Percentiles rank a stretch among this genome's conserved stretches.
phyloP scores from a whole-genome alignment of 805 yeast species.

The Phaffomyces antillensis region DNA sequence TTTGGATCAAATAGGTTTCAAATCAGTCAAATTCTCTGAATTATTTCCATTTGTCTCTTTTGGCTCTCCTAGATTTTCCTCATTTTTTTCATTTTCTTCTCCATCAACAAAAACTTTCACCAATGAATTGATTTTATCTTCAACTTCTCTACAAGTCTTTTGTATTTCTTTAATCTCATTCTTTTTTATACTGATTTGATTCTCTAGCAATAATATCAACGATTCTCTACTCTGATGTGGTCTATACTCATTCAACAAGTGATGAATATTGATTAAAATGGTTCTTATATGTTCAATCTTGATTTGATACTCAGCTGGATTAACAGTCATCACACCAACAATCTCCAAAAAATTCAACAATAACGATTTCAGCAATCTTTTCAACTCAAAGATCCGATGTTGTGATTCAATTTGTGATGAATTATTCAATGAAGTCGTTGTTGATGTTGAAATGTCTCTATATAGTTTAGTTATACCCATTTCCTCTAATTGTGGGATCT shows the following conservation, averaged over 20 bases:
- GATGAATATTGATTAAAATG: constrained; percentile 84
- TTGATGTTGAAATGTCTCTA: constrained; percentile 19
- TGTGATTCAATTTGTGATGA: constrained; percentile 5
- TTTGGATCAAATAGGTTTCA: too few species aligned
- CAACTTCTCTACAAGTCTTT: constrained; percentile 33
- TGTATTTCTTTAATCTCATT: constrained; percentile 42
- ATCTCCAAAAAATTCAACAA: constrained; percentile 76
- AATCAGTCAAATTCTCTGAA: too few species aligned
- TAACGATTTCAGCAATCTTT: constrained; percentile 70
- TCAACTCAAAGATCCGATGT: constrained; percentile 55
- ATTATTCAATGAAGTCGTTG: not conserved
- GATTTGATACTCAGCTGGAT: constrained; percentile 55
- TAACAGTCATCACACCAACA: constrained; percentile 65
- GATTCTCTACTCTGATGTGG: constrained; percentile 95
- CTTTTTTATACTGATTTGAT: constrained; percentile 59
- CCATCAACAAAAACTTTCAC: constrained; percentile 24
- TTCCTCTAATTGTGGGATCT: constrained; percentile 65
- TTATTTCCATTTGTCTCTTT: too few species aligned
- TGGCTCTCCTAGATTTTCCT: too few species aligned
- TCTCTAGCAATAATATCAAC: constrained; percentile 63
- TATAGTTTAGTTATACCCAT: constrained; percentile 77
- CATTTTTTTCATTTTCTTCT: not conserved
- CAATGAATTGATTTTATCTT: constrained; percentile 28
- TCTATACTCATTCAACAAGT: constrained; percentile 82
- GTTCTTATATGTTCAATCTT: constrained; percentile 76